These are phyloP conservation scores for Ophiostoma sp. DNA, from an alignment of 2,329 filamentous ascomycete genomes.

Conservation along the genomic window DNA sequence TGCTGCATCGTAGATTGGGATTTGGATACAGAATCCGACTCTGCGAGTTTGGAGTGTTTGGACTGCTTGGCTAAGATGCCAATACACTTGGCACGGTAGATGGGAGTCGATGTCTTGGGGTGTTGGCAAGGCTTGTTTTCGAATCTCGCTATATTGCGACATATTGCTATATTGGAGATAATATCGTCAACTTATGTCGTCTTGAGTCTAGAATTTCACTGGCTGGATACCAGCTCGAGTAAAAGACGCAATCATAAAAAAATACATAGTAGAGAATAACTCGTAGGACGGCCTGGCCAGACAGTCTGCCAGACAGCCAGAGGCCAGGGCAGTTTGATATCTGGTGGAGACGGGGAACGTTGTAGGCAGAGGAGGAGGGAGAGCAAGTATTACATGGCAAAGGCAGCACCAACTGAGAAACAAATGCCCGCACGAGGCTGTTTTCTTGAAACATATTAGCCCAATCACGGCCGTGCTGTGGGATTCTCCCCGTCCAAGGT, in stretches of 20 bases:
- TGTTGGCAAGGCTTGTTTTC: neutral
- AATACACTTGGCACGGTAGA: neutral
- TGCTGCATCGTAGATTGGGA: neutral
- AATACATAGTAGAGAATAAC: neutral
- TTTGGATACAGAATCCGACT: neutral
- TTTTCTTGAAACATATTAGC: neutral
- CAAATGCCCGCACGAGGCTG: constrained; percentile 3
- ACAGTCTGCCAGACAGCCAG: neutral
- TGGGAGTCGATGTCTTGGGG: neutral
- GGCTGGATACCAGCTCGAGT: no score
- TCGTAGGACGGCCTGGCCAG: neutral
- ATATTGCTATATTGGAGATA: neutral
- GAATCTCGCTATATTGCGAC: neutral
- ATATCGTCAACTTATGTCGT: neutral
- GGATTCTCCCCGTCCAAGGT: neutral
- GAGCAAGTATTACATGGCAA: neutral
- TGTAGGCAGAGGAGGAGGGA: neutral
- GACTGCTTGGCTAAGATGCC: neutral
- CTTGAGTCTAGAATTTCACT: no score
- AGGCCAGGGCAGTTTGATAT: neutral
- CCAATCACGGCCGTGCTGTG: neutral
- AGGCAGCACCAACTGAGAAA: neutral
- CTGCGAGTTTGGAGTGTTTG: no score
- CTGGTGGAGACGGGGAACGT: constrained; percentile 1
- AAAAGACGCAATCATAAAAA: neutral